Conservation (phyloP, 306 rosid species). For the Calophaca sinica region DNA sequence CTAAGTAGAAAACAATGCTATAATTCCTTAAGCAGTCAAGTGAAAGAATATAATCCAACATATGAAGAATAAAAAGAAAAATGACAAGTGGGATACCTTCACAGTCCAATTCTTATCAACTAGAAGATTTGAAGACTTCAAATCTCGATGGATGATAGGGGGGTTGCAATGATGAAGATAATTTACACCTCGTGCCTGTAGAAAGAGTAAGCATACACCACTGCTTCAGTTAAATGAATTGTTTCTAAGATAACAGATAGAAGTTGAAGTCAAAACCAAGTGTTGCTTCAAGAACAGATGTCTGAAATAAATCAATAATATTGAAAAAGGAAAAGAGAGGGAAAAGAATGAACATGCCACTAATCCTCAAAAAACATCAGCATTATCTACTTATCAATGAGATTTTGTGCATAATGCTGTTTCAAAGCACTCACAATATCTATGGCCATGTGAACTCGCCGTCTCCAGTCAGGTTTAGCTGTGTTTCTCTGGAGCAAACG, state of each 20-base stretch:
- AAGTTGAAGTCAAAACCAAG: slow-evolving; percentile 28
- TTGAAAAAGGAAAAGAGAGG: slow-evolving; percentile 11
- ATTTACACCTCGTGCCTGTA: slow-evolving; percentile 92
- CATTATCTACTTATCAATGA: not conserved
- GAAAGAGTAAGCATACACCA: slow-evolving; percentile 46
- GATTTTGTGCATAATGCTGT: slow-evolving; percentile 24
- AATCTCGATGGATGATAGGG: slow-evolving; percentile 95
- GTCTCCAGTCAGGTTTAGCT: slow-evolving; percentile 92
- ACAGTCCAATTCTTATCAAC: slow-evolving; percentile 96
- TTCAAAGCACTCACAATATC: slow-evolving; percentile 79
- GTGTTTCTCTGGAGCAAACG: slow-evolving; percentile 79
- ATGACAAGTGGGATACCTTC: slow-evolving; percentile 65
- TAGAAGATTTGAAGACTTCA: slow-evolving; percentile 92
- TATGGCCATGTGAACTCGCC: slow-evolving; percentile 86
- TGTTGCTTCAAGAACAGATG: slow-evolving; percentile 29
- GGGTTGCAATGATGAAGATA: slow-evolving; percentile 96
- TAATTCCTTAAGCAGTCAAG: slow-evolving; percentile 15
- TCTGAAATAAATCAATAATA: slow-evolving; percentile 22
- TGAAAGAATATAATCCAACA: slow-evolving; percentile 11
- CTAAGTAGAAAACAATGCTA: slow-evolving; percentile 21
- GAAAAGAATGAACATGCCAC: slow-evolving; percentile 31
- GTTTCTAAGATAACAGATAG: slow-evolving; percentile 28
- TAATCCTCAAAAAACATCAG: not conserved
- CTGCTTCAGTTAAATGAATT: slow-evolving; percentile 39
- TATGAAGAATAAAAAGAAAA: slow-evolving; percentile 23